A percentile compares a stretch with the other conserved stretches of the same genome.
Conservation (phyloP, 768 basidiomycete species). For the Trametes gibbosa region DNA sequence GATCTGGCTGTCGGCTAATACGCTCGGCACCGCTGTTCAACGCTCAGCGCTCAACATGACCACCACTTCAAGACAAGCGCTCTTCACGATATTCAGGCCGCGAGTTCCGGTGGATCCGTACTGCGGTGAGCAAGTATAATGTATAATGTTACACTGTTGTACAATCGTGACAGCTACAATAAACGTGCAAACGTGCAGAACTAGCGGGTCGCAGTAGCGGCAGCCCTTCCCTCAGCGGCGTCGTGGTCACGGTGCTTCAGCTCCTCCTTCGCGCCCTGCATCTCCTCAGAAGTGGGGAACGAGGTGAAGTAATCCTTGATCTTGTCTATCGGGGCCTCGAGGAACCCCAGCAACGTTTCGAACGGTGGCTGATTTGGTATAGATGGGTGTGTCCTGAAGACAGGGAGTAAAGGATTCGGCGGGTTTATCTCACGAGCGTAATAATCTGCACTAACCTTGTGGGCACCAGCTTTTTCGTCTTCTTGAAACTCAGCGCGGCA, state of each 20-base stretch:
- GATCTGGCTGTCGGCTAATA: no score
- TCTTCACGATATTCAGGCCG: no score
- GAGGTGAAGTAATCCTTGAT: constrained; percentile 52
- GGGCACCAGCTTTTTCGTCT: constrained; percentile 62
- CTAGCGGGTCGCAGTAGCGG: neutral
- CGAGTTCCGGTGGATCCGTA: no score
- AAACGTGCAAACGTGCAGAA: neutral
- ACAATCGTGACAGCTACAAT: neutral
- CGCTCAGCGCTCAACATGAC: no score
- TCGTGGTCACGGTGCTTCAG: constrained; percentile 29
- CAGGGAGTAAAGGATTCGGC: no score
- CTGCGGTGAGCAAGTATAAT: no score
- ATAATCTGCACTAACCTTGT: constrained; percentile 42
- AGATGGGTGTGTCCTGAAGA: constrained; percentile 44
- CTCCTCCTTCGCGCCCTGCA: constrained; percentile 37
- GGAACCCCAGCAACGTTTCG: constrained; percentile 55
- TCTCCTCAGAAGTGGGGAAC: constrained; percentile 57
- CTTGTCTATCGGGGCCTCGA: constrained; percentile 57
- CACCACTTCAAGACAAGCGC: no score
- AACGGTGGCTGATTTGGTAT: constrained; percentile 58
- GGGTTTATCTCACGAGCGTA: neutral
- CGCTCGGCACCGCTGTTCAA: no score
- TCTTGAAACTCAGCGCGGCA: constrained; percentile 48
- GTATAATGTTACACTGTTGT: neutral
- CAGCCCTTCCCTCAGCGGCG: constrained; percentile 22